Base-by-base conservation (phyloP, 2,329 filamentous ascomycete genomes). In the Drechslera avenae region DNA sequence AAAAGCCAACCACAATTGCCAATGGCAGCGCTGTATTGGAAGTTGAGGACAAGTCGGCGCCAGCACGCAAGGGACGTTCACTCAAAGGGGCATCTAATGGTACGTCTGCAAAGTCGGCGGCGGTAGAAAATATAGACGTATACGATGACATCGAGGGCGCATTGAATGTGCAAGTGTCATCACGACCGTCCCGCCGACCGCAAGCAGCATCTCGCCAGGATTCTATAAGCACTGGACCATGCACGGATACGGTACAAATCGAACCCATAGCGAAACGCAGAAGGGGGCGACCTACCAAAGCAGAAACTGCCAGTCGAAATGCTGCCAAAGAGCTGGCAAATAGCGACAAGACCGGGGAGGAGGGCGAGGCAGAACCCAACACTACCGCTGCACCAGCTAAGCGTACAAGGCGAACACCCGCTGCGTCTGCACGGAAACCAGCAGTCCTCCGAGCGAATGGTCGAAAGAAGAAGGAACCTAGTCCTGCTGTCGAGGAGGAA, bases 131-230 rank as follows among this genome's bases (percentile, higher is more conserved):
- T 5, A 59, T 67, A 23, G 74, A 75, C 41, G 55, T 76, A 12
- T 77, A 76, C 54, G 75, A 77, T 49, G 75, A 78, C 44, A 73
- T 78, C 30, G 76, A 77, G 37, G 74, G 75, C 23, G 76, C 74
- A 6, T 58, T 75, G 46, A 56, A 72, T 33, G 69, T 69, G 7
- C 21, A 48, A n/a, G 37, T 45, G 30, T 46, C 52, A n/a, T 44
- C 48, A 3, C 32, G 35, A 42, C 31, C 37, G 17, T 45, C 44
- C 9, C 52, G 42, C 17, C 49, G 43, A 31, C 23, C 56, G 17
- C 40, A 47, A 3, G 46, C 51, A 39, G 53, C 54, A 16, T 51
- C 54, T 13, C 50, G 50, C 10, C 52, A 57, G 21, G 41, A 52
- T 12, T 56, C 40, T 16, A 37, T 35, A 6, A 54, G 35, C 26